Evolutionary conservation across 2,329 filamentous ascomycete genomes (phyloP), one percentile per base, ranked within the genome.

Genomic region (Zarea fungicola): DNA sequence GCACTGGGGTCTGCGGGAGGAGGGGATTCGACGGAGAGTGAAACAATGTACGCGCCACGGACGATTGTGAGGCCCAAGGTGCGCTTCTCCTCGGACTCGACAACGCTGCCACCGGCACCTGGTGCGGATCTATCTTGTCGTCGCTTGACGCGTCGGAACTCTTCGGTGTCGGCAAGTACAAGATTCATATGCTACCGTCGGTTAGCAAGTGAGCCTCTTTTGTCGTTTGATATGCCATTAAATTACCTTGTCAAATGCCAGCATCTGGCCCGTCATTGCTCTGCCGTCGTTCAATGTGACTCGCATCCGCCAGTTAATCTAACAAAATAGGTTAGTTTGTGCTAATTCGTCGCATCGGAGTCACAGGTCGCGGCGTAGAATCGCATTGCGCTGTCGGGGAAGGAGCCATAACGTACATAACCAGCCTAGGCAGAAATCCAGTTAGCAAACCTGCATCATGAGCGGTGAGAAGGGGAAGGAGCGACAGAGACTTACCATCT

Each of bases 261-360:
- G 81, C 89, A 99, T 96, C 70, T 97, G 90, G 54, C 91, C 93
- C 34, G 90, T 91, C 84, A 99, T 95, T 70, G 96, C 89, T 64
- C 93, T 85, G 56, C 89, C 89, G 74, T 99, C 93, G 65, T 89
- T 89, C 68, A 99, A 80, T 49, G 91, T 97, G 56, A 96, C 86
- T 66, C 92, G 86, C 91, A 99, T 97, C 72, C 92, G 89, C 78
- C 95, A 97, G 77, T 99, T 97, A 80, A 99, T 95, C 93, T 97
- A 54, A 31, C n/a, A 35, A 11, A 11, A 29, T 13, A 25, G 14
- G 32, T 52, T 32, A 54, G 47, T 23, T 32, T 36, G 7, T n/a
- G 8, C 16, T 32, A 3, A 8, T 26, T 5, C 14, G 35, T 21
- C 22, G 41, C 3, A 7, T 26, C 11, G 9, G 16, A 9, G 16